Conservation (phyloP, 805 yeast genomes). For the Brettanomyces custersianus region DNA sequence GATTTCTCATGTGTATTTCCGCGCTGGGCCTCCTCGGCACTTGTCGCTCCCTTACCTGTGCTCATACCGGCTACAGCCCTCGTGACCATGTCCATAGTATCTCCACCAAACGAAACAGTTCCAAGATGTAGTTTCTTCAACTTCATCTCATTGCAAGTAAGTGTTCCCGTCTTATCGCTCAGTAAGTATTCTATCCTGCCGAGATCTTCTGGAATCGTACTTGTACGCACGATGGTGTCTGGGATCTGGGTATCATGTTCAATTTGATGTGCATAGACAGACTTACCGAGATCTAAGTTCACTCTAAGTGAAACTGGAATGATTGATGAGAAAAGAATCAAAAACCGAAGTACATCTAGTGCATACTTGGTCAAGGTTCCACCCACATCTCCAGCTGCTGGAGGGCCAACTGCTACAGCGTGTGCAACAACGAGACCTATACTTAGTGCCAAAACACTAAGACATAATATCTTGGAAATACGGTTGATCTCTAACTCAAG, state of each 20-base stretch:
- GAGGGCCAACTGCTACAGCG: too few species aligned
- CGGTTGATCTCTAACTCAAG: constrained; percentile 86
- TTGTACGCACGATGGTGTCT: constrained; percentile 88
- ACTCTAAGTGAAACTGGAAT: constrained; percentile 95
- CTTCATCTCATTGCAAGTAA: constrained; percentile 98
- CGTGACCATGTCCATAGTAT: constrained; percentile 81
- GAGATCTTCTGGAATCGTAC: constrained; percentile 95
- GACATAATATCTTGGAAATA: constrained; percentile 80
- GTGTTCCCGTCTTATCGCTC: constrained; percentile 94
- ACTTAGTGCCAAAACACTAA: constrained; percentile 73
- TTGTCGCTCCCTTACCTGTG: neutral
- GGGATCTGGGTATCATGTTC: constrained; percentile 78
- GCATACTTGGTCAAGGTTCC: constrained; percentile 56
- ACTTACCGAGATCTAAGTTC: constrained; percentile 88
- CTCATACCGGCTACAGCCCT: constrained; percentile 39
- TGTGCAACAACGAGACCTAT: constrained; percentile 70
- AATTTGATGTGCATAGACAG: constrained; percentile 92
- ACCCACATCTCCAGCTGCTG: constrained; percentile 15
- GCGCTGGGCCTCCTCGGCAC: constrained; percentile 1
- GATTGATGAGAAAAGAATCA: constrained; percentile 87
- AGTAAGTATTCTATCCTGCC: constrained; percentile 91
- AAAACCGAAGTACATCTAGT: constrained; percentile 79
- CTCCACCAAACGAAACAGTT: constrained; percentile 84
- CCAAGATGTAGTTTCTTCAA: constrained; percentile 89
- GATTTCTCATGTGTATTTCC: constrained; percentile 21